A percentile compares a stretch with the other conserved stretches of the same genome.
These are phyloP conservation scores for Carex kokanica DNA, from an alignment of 176 grass and related monocot species.

Conservation along the genomic window DNA sequence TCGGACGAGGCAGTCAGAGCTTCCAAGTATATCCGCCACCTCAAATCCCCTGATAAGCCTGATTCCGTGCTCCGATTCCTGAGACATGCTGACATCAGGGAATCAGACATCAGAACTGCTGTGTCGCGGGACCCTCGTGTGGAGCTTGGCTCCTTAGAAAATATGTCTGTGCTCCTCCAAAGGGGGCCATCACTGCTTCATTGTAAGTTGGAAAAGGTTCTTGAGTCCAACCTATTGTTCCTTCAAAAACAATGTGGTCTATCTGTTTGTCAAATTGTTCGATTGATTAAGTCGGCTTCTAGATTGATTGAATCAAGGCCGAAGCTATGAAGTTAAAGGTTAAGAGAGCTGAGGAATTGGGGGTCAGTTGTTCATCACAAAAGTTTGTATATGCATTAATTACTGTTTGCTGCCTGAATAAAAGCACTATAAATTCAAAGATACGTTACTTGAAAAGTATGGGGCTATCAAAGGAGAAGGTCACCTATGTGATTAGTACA, in stretches of 20 bases:
- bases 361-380: slow-evolving; percentile 12
- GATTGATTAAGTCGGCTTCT: neutral
- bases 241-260: slow-evolving; percentile 29
- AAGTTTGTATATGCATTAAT: slow-evolving; percentile 19
- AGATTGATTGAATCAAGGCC: neutral
- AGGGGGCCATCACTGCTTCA: neutral
- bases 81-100: neutral
- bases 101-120: neutral
- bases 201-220: neutral
- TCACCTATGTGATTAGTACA: neutral
- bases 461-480: slow-evolving; percentile 28
- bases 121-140: neutral
- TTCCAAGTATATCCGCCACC: neutral
- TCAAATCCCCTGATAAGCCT: slow-evolving; percentile 18
- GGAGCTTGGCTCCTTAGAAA: neutral
- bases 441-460: slow-evolving; percentile 29
- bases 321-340: neutral
- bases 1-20: neutral
- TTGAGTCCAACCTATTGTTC: slow-evolving; percentile 27
- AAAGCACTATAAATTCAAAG: slow-evolving; percentile 24
- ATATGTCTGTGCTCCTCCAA: neutral
- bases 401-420: neutral
- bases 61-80: slow-evolving; percentile 1
- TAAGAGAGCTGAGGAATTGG: slow-evolving; percentile 10
- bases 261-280: slow-evolving; percentile 29